These are phyloP conservation scores for Coemansia sp. DNA, from an alignment of 192 early-diverging fungal genomes.

Conservation along the genomic window DNA sequence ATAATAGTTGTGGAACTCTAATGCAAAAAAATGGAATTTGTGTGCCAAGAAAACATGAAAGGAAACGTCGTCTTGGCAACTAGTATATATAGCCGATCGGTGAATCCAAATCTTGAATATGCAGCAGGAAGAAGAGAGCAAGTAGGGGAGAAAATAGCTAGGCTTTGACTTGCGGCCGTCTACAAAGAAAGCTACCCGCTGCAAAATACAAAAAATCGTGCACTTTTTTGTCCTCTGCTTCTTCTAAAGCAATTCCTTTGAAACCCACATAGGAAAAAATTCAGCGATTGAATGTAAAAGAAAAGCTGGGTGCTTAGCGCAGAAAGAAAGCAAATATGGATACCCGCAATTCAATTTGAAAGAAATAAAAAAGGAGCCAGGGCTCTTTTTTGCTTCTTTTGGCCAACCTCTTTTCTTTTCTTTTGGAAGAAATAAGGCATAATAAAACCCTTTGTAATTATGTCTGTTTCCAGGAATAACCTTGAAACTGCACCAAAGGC, in stretches of 20 bases:
- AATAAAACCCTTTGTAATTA: slow-evolving; percentile 6
- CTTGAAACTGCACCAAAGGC: slow-evolving; percentile 5
- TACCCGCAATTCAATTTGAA: neutral
- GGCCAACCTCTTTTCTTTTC: neutral
- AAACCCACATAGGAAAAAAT: neutral
- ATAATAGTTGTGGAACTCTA: slow-evolving; percentile 3
- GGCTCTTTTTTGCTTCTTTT: neutral
- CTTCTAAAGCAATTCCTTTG: neutral
- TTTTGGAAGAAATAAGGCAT: neutral
- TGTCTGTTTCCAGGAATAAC: neutral
- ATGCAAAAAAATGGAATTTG: neutral
- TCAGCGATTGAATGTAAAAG: neutral
- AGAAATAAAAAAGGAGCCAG: neutral
- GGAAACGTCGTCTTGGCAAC: slow-evolving; percentile 8
- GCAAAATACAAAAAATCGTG: neutral
- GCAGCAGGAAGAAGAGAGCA: neutral
- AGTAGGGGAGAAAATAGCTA: neutral
- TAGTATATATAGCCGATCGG: neutral
- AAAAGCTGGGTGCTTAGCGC: neutral
- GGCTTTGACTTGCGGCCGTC: neutral
- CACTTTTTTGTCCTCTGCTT: neutral
- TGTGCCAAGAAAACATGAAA: slow-evolving; percentile 14
- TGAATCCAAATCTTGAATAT: neutral
- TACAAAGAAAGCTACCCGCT: neutral
- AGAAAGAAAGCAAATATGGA: neutral